These are phyloP conservation scores for Lachancea nothofagi DNA, from an alignment of 805 yeast species.

Conservation along the genomic window DNA sequence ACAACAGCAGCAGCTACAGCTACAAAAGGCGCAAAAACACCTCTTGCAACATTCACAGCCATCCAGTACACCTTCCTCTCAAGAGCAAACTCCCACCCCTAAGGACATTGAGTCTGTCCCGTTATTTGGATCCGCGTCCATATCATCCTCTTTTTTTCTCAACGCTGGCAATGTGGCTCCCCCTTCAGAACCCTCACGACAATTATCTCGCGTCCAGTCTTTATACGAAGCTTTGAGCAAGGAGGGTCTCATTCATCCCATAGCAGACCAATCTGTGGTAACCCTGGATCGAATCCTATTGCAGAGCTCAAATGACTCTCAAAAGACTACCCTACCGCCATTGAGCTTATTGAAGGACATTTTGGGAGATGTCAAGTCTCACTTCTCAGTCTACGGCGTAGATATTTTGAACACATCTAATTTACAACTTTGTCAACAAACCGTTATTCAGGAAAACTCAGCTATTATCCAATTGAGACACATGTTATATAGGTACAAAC, in stretches of 20 bases:
- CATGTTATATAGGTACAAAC: conserved; percentile 37
- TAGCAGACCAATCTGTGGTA: conserved; percentile 28
- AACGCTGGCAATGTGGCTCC: conserved; percentile 8
- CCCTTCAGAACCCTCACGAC: conserved; percentile 6
- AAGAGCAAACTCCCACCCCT: conserved; percentile 12
- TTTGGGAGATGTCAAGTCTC: conserved; percentile 28
- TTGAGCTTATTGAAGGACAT: conserved; percentile 22
- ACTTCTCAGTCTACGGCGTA: conserved; percentile 27
- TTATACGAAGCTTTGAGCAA: conserved; percentile 8
- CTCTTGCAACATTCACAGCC: conserved; percentile 19
- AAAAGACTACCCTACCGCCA: conserved; percentile 21
- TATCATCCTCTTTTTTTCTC: conserved; percentile 9
- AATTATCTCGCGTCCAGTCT: conserved; percentile 2
- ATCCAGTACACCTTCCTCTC: conserved; percentile 17
- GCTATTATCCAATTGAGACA: conserved; percentile 27
- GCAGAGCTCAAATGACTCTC: conserved; percentile 11
- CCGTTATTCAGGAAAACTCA: conserved; percentile 25
- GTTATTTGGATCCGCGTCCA: conserved; percentile 7
- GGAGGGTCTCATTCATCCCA: conserved; percentile 23
- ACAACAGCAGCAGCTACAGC: conserved; percentile 26
- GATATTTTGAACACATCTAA: conserved; percentile 27
- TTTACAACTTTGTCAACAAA: conserved; percentile 32
- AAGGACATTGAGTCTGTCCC: conserved; percentile 1
- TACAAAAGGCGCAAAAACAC: conserved; percentile 19
- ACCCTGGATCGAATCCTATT: conserved; percentile 20